phyloP scores from a whole-genome alignment of 2,329 filamentous ascomycete genomes.

The Cladosporium phlei region DNA sequence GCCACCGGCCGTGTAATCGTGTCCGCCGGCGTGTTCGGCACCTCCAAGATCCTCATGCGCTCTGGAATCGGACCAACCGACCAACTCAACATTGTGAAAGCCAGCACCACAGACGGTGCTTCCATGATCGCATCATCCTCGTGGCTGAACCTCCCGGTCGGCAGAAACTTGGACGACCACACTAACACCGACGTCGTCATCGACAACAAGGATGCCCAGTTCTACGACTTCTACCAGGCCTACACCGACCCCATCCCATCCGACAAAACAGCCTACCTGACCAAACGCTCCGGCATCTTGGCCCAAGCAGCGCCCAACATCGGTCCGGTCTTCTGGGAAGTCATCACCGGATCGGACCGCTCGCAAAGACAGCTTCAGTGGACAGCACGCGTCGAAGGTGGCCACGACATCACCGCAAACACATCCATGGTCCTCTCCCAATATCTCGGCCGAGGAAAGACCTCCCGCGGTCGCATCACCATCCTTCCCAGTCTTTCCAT shows the following conservation, averaged over 20 bases:
- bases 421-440: slow-evolving; percentile 41
- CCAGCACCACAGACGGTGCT: slow-evolving; percentile 40
- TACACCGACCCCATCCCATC: slow-evolving; percentile 43
- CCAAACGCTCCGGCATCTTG: slow-evolving; percentile 54
- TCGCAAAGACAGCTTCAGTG: slow-evolving; percentile 62
- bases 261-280: slow-evolving; percentile 41
- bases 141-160: slow-evolving; percentile 50
- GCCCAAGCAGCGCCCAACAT: slow-evolving; percentile 63
- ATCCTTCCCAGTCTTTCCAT: slow-evolving; percentile 57
- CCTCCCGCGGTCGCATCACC: slow-evolving; percentile 58
- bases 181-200: slow-evolving; percentile 55
- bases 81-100: slow-evolving; percentile 44
- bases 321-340: slow-evolving; percentile 58
- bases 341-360: slow-evolving; percentile 53
- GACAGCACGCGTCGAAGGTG: slow-evolving; percentile 60
- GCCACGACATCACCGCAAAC: slow-evolving; percentile 40
- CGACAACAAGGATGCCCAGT: slow-evolving; percentile 48
- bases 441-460: slow-evolving; percentile 61
- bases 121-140: slow-evolving; percentile 41
- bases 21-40: slow-evolving; percentile 64
- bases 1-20: slow-evolving; percentile 59
- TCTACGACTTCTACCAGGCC: slow-evolving; percentile 63
- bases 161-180: slow-evolving; percentile 48
- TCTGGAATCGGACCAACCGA: slow-evolving; percentile 62
- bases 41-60: slow-evolving; percentile 62